Percentiles rank a stretch among this genome's conserved stretches.
Evolutionary conservation across 345 rosid genomes (phyloP).

Genomic region (Viola odorata): DNA sequence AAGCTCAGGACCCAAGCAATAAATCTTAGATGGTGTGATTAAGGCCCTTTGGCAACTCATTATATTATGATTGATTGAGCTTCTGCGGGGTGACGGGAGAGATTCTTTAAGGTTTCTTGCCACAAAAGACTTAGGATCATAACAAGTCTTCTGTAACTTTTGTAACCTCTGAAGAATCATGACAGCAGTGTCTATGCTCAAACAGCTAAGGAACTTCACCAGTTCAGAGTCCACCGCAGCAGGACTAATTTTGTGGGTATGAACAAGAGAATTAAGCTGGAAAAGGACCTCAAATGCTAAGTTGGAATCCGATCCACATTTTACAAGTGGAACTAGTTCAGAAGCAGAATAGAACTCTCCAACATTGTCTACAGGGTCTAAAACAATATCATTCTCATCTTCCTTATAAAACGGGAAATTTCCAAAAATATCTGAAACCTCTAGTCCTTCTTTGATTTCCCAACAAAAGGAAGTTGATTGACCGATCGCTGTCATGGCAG

Average conservation of each 20-base stretch:
- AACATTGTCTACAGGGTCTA: constrained; percentile 29
- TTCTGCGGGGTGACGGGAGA: constrained; percentile 36
- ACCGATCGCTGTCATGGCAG: constrained; percentile 59
- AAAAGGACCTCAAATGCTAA: constrained; percentile 69
- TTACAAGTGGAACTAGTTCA: constrained; percentile 63
- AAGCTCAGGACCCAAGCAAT: constrained; percentile 91
- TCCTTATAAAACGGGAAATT: constrained; percentile 52
- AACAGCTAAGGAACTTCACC: constrained; percentile 36
- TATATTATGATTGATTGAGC: constrained; percentile 41
- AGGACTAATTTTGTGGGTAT: constrained; percentile 67
- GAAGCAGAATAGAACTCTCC: constrained; percentile 35
- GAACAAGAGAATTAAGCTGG: constrained; percentile 79
- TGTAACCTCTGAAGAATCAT: constrained; percentile 63
- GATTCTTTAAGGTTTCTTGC: constrained; percentile 34
- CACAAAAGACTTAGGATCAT: constrained; percentile 54
- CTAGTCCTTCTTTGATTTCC: constrained; percentile 40
- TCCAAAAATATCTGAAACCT: constrained; percentile 36
- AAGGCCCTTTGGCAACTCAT: constrained; percentile 83
- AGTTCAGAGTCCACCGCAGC: constrained; percentile 41
- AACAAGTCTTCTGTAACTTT: constrained; percentile 53
- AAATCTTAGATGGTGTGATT: constrained; percentile 74
- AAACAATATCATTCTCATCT: constrained; percentile 27
- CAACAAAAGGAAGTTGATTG: constrained; percentile 57
- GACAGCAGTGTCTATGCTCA: constrained; percentile 41
- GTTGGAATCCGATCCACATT: constrained; percentile 27